phyloP scores from a whole-genome alignment of 2,329 filamentous ascomycete genomes.

The Fonsecaea erecta region DNA sequence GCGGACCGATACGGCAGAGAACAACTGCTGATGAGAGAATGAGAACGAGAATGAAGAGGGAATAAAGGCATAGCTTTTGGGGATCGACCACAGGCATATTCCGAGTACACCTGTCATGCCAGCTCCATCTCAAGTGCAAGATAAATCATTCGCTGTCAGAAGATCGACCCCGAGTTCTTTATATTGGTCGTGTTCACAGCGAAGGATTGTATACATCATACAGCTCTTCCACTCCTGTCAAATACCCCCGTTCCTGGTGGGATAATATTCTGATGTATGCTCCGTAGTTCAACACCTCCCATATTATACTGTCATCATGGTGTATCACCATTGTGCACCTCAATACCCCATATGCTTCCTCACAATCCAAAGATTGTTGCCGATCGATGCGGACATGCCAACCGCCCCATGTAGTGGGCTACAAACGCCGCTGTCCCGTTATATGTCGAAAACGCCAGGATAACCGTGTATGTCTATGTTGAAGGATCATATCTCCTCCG shows the following conservation, averaged over 20 bases:
- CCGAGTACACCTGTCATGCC: too few relatives aligned
- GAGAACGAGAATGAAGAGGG: too few relatives aligned
- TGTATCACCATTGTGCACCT: neutral
- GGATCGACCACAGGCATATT: too few relatives aligned
- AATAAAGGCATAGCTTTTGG: too few relatives aligned
- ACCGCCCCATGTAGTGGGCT: neutral
- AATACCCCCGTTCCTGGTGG: neutral
- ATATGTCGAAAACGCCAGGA: neutral
- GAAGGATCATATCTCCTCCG: neutral
- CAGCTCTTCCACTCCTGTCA: neutral
- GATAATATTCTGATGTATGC: neutral
- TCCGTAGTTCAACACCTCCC: neutral
- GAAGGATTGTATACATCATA: neutral
- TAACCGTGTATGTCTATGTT: conserved; percentile 6
- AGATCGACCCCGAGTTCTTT: too few relatives aligned
- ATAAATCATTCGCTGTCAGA: too few relatives aligned
- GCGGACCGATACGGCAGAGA: too few relatives aligned
- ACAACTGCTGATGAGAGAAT: too few relatives aligned
- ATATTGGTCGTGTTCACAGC: neutral
- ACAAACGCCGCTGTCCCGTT: neutral
- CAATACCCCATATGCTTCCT: neutral
- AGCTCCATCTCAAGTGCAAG: too few relatives aligned
- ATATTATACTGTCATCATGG: conserved; percentile 2
- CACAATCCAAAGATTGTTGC: neutral
- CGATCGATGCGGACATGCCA: neutral